Evolutionary conservation across 164 flowering plant genomes (phyloP).

Genomic region (Cinnamomum micranthum): DNA sequence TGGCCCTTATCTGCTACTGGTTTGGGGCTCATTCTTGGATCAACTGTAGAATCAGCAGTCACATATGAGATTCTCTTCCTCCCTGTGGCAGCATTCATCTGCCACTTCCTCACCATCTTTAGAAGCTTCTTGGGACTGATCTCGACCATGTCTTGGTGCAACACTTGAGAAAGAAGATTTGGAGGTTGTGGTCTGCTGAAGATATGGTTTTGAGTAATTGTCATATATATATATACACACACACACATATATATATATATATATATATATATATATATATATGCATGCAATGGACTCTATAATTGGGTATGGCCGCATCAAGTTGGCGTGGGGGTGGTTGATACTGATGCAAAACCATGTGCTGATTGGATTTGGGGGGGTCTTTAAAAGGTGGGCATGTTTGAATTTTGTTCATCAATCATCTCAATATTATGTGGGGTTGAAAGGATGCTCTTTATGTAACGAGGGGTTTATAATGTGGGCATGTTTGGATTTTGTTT

Average conservation of each 20-base stretch:
- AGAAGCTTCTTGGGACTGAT: conserved; percentile 8
- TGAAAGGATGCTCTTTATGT: too few relatives aligned
- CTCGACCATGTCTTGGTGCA: neutral
- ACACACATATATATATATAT: neutral
- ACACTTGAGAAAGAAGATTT: neutral
- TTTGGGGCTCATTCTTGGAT: neutral
- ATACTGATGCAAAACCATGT: neutral
- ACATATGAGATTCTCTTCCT: conserved; percentile 1
- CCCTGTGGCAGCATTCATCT: conserved; percentile 1
- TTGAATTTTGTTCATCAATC: neutral
- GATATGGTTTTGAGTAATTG: neutral
- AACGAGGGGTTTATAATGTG: neutral
- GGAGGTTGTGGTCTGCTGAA: neutral
- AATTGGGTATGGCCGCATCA: neutral
- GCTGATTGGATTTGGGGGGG: neutral
- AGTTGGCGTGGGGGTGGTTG: neutral
- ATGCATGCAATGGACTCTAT: neutral
- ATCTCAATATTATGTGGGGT: neutral
- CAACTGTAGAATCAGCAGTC: neutral
- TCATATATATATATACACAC: too few relatives aligned
- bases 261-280: neutral
- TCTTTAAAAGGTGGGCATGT: neutral
- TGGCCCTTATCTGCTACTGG: conserved; percentile 12
- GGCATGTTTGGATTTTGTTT: too few relatives aligned
- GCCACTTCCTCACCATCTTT: conserved; percentile 7